A percentile compares a stretch with the other conserved stretches of the same genome.
Conservation (phyloP, 306 rosid genomes). For the Phaseolus lunatus region DNA sequence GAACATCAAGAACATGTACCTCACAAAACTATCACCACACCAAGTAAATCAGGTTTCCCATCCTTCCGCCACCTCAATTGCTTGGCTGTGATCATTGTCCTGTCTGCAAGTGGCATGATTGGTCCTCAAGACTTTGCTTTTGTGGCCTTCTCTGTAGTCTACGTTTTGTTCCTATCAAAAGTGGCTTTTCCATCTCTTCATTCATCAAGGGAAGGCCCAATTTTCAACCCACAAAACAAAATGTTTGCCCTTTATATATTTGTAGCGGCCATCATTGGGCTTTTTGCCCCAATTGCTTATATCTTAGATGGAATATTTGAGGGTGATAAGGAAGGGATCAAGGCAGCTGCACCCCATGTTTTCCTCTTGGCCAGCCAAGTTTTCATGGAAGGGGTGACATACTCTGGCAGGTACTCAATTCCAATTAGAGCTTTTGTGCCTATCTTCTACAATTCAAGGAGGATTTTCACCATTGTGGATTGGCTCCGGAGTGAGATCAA, state of each 20-base stretch:
- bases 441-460: constrained; percentile 70
- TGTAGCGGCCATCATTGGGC: constrained; percentile 68
- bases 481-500: constrained; percentile 82
- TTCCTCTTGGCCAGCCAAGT: constrained; percentile 84
- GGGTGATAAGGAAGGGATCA: constrained; percentile 82
- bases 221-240: constrained; percentile 61
- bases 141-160: constrained; percentile 60
- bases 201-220: constrained; percentile 46
- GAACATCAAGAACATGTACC: constrained; percentile 45
- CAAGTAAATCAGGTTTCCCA: constrained; percentile 46
- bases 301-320: constrained; percentile 72
- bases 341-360: constrained; percentile 89
- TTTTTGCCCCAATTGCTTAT: constrained; percentile 73
- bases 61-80: constrained; percentile 74
- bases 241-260: constrained; percentile 63
- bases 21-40: constrained; percentile 19
- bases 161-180: constrained; percentile 71
- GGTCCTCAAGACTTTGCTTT: constrained; percentile 69
- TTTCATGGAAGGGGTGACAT: constrained; percentile 86
- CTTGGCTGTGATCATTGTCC: constrained; percentile 61
- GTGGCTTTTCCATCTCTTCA: constrained; percentile 68
- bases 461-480: constrained; percentile 73
- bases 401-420: constrained; percentile 56
- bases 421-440: constrained; percentile 91
- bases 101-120: constrained; percentile 87